Percentiles rank a stretch among this genome's conserved stretches.
Conservation (phyloP, 306 rosid species). For the Cicer chorassanicum region DNA sequence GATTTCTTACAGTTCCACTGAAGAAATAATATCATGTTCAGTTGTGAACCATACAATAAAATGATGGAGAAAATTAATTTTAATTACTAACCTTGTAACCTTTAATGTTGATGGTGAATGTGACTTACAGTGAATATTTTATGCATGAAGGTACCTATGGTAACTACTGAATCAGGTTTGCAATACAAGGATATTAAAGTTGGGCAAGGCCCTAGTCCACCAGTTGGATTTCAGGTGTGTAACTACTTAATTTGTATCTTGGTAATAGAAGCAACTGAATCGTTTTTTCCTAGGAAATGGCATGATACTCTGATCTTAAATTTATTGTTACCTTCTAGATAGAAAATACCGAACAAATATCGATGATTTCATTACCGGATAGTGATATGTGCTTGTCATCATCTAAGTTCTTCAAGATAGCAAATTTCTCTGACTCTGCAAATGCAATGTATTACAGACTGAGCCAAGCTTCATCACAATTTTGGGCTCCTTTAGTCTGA, state of each 20-base stretch:
- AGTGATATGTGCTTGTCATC: neutral
- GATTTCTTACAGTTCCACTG: slow-evolving; percentile 10
- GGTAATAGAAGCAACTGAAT: slow-evolving; percentile 34
- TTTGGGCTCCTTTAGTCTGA: slow-evolving; percentile 8
- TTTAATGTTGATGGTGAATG: slow-evolving; percentile 37
- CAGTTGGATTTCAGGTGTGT: slow-evolving; percentile 89
- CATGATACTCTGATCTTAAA: neutral
- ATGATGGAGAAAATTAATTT: slow-evolving; percentile 7
- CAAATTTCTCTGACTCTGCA: neutral
- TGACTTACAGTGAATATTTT: slow-evolving; percentile 41
- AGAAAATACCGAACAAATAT: neutral
- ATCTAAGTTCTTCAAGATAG: no score
- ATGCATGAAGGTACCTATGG: slow-evolving; percentile 69
- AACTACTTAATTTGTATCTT: slow-evolving; percentile 5
- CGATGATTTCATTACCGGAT: neutral
- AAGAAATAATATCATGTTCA: slow-evolving; percentile 1
- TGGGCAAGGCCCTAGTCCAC: slow-evolving; percentile 91
- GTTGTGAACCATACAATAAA: neutral
- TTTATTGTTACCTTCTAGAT: neutral
- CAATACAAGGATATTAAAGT: slow-evolving; percentile 88
- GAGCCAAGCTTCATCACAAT: neutral
- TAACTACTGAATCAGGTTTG: slow-evolving; percentile 92
- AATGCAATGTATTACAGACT: neutral
- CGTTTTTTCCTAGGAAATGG: slow-evolving; percentile 1
- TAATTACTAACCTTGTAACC: neutral